These are phyloP conservation scores for Hanseniaspora uvarum DNA, from an alignment of 1,139 yeast genomes.

Conservation along the genomic window DNA sequence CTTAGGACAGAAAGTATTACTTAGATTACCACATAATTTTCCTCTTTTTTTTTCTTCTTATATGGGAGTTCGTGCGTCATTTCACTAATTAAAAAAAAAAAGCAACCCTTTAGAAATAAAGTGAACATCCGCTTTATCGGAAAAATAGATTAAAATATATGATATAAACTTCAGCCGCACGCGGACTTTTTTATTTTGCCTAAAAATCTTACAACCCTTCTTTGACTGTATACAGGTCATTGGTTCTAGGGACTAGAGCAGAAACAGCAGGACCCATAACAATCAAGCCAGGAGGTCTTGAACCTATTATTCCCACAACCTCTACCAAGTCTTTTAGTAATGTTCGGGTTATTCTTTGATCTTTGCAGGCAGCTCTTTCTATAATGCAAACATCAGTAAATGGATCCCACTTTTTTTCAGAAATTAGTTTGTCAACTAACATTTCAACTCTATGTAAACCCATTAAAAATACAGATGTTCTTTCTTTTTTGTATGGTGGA, in stretches of 20 bases:
- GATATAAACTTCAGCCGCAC: not conserved
- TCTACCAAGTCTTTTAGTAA: conserved; percentile 53
- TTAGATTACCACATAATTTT: no score
- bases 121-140: not conserved
- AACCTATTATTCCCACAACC: conserved; percentile 72
- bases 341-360: conserved; percentile 76
- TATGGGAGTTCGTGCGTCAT: no score
- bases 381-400: conserved; percentile 72
- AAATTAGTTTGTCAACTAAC: conserved; percentile 48
- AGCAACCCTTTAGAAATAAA: not conserved
- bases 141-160: not conserved
- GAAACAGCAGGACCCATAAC: conserved; percentile 75
- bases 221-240: conserved; percentile 37
- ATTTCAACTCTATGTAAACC: conserved; percentile 73
- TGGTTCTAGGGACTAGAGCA: conserved; percentile 41
- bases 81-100: not conserved
- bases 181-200: not conserved
- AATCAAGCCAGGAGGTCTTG: conserved; percentile 87
- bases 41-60: no score
- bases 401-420: conserved; percentile 53
- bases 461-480: conserved; percentile 88
- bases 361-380: conserved; percentile 89
- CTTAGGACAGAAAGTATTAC: no score
- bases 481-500: conserved; percentile 58
- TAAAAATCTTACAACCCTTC: conserved; percentile 42